Conservation (phyloP, 2,329 filamentous ascomycete genomes). For the Aspergillus costaricaensis region DNA sequence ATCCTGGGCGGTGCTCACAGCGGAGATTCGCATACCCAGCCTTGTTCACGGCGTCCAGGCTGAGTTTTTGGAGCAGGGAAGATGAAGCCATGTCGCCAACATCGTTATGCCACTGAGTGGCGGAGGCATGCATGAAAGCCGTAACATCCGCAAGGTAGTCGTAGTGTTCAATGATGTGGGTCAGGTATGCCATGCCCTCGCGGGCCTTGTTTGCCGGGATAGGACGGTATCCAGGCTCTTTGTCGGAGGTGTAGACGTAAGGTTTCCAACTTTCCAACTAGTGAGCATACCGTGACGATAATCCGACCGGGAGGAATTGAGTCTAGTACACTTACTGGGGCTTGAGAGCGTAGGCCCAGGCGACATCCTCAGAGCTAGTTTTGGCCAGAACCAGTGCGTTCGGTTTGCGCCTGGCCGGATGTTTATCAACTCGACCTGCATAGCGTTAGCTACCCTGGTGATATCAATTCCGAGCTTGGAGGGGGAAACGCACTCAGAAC, state of each 20-base stretch:
- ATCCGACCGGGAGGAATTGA: not conserved
- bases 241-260: conserved; percentile 25
- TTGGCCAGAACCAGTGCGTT: conserved; percentile 12
- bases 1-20: conserved; percentile 37
- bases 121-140: conserved; percentile 57
- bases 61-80: conserved; percentile 25
- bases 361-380: conserved; percentile 6
- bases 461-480: not conserved
- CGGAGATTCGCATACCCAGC: conserved; percentile 40
- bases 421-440: not conserved
- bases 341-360: conserved; percentile 8
- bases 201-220: conserved; percentile 49
- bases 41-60: conserved; percentile 31
- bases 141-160: conserved; percentile 58
- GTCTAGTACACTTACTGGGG: conserved; percentile 6
- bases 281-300: not conserved
- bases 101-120: conserved; percentile 32
- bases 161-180: conserved; percentile 64
- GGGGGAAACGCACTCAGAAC: not conserved
- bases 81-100: conserved; percentile 24
- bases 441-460: not conserved
- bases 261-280: conserved; percentile 12
- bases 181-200: conserved; percentile 63
- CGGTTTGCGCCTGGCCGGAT: not conserved
- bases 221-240: conserved; percentile 16